Conservation (phyloP, 2,329 filamentous ascomycete genomes). For the Acrodontium crateriforme region DNA sequence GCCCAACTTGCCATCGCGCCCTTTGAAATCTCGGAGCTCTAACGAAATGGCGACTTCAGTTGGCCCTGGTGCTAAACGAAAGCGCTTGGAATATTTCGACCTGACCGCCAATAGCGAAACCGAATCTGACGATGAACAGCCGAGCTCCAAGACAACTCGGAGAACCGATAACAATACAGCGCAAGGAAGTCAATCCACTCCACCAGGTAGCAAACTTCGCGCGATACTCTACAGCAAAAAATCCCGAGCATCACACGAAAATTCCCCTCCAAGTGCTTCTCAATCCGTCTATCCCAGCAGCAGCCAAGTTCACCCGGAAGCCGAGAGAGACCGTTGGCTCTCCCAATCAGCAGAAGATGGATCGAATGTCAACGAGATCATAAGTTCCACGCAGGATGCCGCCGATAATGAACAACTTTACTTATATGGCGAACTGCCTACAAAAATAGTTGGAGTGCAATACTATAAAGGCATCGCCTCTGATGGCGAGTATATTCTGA, state of each 20-base stretch:
- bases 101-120: conserved; percentile 3
- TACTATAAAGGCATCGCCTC: conserved; percentile 53
- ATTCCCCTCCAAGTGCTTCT: too few relatives aligned
- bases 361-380: conserved; percentile 15
- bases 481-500: conserved; percentile 47
- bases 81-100: too few relatives aligned
- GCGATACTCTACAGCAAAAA: too few relatives aligned
- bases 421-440: conserved; percentile 27
- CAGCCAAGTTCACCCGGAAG: conserved; percentile 5
- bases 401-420: conserved; percentile 14
- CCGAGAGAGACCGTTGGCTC: conserved; percentile 16
- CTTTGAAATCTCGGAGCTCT: too few relatives aligned
- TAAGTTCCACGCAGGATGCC: conserved; percentile 19
- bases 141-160: too few relatives aligned
- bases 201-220: too few relatives aligned
- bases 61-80: too few relatives aligned
- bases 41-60: too few relatives aligned
- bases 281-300: conserved; percentile 4
- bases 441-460: conserved; percentile 46
- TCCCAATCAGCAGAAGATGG: conserved; percentile 2
- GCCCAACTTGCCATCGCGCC: too few relatives aligned
- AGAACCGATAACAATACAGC: too few relatives aligned
- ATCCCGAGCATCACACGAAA: too few relatives aligned
- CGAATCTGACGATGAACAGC: conserved; percentile 3
- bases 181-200: too few relatives aligned